Base-by-base conservation (phyloP, 208 protist genomes). In the Crithidia brevicula region DNA sequence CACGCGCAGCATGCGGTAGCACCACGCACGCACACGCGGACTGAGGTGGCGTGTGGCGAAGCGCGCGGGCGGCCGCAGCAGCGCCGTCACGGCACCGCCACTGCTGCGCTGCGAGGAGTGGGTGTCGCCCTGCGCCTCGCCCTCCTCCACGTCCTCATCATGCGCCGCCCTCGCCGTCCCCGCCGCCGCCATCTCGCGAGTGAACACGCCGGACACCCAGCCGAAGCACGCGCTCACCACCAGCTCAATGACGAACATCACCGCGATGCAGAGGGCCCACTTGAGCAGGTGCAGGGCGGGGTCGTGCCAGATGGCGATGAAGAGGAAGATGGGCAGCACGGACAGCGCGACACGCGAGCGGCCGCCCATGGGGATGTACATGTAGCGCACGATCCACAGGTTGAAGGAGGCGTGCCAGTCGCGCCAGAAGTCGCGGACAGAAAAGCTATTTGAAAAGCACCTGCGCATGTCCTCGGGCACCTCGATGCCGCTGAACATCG, bases 271-370 rank as follows among this genome's bases (percentile, higher is more conserved):
- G 30, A 76, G 23, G 0, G 87, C 91, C 90, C 90, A 94, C 54
- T 89, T 66, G 10, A 95, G 31, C 16, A 93, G 75, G 43, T 88
- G 75, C 54, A 92, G 84, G 51, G 59, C 79, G 8, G 92, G 61
- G 77, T 97, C 95, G 74, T 98, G 95, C 95, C 95, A 98, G n/a
- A 97, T 45, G 15, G 91, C 93, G 50, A 98, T 92, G 71, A 98
- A 98, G 49, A 94, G 79, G 70, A 98, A 97, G 49, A 98, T 96
- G 18, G 94, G 80, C 68, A 92, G 86, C 28, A 98, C 82, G 15
- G 70, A 91, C 5, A 85, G 50, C 40, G 81, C 45, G 40, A 88
- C 81, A 45, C 57, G 73, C 23, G 49, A 58, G 45, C 69, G 77
- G 36, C 93, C 94, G 23, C 93, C 92, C 67, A 98, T 83, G 11